Base-by-base conservation (phyloP, 805 yeast genomes). In the Osmozyma mogii region DNA sequence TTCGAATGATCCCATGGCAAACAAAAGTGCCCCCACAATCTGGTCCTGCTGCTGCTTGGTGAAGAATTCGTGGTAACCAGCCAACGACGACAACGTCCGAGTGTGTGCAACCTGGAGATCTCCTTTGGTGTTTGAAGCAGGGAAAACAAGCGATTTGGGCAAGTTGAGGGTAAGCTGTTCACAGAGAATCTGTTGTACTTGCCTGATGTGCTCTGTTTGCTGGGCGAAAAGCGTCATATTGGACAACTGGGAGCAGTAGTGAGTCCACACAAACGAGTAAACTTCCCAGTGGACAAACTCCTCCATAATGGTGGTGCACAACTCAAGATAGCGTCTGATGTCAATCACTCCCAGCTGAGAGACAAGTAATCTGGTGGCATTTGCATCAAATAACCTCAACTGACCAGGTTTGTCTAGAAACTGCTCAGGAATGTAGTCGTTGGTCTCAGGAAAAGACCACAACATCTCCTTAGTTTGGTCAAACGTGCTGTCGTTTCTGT, bases 1-100 rank as follows among this genome's bases (percentile, higher is more conserved):
- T 36, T 84, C 85, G 84, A 88, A 80, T 1, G 85, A 75, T 1
- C 75, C 69, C 30, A 83, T 53, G 0, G 84, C 83, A 26, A 66
- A 54, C 9, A 78, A 58, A 16, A 80, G 60, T 0, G 85, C 65
- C 32, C 67, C 68, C 11, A 83, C 65, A 15, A 84, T 60, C 34
- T 66, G 72, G 45, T 81, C 88, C 36, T 78, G 75, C 28, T 78
- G 84, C 12, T 52, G 54, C 36, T 71, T 74, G 6, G 72, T 49
- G 37, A 77, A 71, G 15, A 60, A 50, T 12, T 58, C 59, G 35
- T 72, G 77, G 40, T 78, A 79, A 1, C 83, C 81, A 6, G 78
- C 50, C 24, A 81, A 54, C 0, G 81, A 65, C 0, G 87, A 75
- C 32, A 82, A 53, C 5, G 74, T 70, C 32, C 87, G 54, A 4